Base-by-base conservation (phyloP, 495 filamentous ascomycete species). In the Penicillium simplicissimum region DNA sequence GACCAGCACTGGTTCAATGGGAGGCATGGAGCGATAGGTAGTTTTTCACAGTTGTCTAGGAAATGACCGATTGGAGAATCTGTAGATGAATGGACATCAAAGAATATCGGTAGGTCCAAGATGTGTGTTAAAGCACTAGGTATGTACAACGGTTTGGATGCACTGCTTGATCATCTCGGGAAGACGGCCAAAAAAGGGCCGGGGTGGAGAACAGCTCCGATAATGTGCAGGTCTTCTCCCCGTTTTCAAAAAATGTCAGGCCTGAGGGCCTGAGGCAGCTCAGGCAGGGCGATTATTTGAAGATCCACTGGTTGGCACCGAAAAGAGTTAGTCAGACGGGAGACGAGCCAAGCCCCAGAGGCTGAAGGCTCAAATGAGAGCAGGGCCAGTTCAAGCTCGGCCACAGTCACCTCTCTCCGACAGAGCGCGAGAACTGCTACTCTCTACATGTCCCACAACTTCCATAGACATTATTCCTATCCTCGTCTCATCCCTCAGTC, bases 141-240 rank as follows among this genome's bases (percentile, higher is more conserved):
- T n/a, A n/a, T n/a, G n/a, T n/a, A n/a, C n/a, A n/a, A n/a, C n/a
- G n/a, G n/a, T n/a, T n/a, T n/a, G n/a, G 23, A 25, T 25, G 23
- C 23, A 25, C 23, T 25, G 1, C 23, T 25, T 25, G 23, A 25
- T 25, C 4, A 15, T 7, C 11, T 31, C 45, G 11, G 45, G 45
- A 19, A 23, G 8, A 31, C 21, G 25, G 45, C 11, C 14, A 8
- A n/a, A 49, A 25, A 49, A n/a, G 45, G 23, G n/a, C 45, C 42
- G 42, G 45, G 6, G 45, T 49, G 45, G 45, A 49, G 45, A 25
- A 23, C 11, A 25, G 23, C n/a, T 49, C 45, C 17, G 51, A 53
- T 53, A 33, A 53, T 53, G 51, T 36, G 51, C 51, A 53, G 28
- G 25, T 52, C 10, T 49, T 21, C 25, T 7, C 47, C 36, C 37